Percentiles rank a stretch among this genome's conserved stretches.
phyloP scores from a whole-genome alignment of 2,329 filamentous ascomycete genomes.

The Diaporthe aspalathi region DNA sequence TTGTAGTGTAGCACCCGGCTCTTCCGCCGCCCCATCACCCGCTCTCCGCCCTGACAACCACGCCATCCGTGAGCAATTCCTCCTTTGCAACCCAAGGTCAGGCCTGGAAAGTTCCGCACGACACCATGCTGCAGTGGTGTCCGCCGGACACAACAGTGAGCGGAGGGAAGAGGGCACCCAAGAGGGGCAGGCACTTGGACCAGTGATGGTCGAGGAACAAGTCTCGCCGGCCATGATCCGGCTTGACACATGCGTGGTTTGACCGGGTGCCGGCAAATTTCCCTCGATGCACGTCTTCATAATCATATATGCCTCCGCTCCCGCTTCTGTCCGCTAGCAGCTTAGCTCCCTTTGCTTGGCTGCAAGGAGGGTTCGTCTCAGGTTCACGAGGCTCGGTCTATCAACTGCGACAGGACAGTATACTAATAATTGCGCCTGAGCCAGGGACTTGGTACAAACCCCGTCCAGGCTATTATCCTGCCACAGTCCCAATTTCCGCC shows the following conservation, averaged over 20 bases:
- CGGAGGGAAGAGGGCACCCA: background rate
- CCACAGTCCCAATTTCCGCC: slow-evolving; percentile 23
- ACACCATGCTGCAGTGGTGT: background rate
- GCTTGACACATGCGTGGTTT: slow-evolving; percentile 25
- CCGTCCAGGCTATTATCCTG: slow-evolving; percentile 29
- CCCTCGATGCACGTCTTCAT: background rate
- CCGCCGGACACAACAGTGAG: background rate
- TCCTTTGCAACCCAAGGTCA: background rate
- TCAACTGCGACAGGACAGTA: slow-evolving; percentile 3
- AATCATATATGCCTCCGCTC: slow-evolving; percentile 8
- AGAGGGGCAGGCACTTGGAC: background rate
- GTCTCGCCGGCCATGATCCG: slow-evolving; percentile 27
- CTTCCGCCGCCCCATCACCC: background rate
- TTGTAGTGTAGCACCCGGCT: background rate
- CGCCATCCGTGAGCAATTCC: background rate
- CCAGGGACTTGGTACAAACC: slow-evolving; percentile 15
- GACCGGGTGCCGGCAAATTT: slow-evolving; percentile 28
- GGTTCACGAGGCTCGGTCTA: slow-evolving; percentile 23
- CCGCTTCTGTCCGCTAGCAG: slow-evolving; percentile 4
- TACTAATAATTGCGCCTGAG: slow-evolving; percentile 8
- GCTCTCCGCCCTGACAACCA: slow-evolving; percentile 6
- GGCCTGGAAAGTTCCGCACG: too few species aligned
- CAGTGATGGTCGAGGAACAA: slow-evolving; percentile 1
- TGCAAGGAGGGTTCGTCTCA: slow-evolving; percentile 28
- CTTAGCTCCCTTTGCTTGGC: slow-evolving; percentile 12